Evolutionary conservation across 345 rosid genomes (phyloP), one percentile per base, ranked within the genome.

Genomic region (Lepidium africanum): DNA sequence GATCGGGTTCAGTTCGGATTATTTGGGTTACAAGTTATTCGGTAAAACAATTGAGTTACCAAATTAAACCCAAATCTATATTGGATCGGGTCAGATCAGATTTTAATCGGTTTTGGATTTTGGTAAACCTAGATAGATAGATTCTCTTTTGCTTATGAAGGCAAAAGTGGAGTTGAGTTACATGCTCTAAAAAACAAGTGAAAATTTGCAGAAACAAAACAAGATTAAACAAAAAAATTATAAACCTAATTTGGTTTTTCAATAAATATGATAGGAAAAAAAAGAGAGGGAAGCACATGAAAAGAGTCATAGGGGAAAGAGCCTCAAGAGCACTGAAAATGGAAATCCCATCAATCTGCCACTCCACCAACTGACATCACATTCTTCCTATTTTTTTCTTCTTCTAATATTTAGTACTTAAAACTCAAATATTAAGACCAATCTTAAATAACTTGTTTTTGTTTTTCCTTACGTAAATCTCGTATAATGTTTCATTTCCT

Each of bases 301-400:
- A 30, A n/a, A 30, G 33, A 67, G 37, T 16, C 63, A 66, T 74
- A 37, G 77, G 77, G 57, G 68, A 51, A 52, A 43, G 77, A 73
- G 77, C 77, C 77, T 42, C 45, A 65, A 37, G 51, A 59, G 63
- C 50, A 52, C 69, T 53, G 73, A 52, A 66, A 67, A 74, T 66
- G 73, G 52, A 66, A 67, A 74, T 66, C 73, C 68, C 77, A 74
- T 53, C 55, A 56, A 39, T 59, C 77, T 73, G 77, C 62, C 56
- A 59, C 67, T 59, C 77, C 72, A 73, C 73, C 73, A 50, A 66
- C 77, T 73, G 69, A 67, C 77, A 74, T 45, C 77, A 74, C 63
- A 60, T 67, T 74, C 27, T 66, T 35, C 67, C 61, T 42, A 23
- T 65, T 65, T 57, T 40, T 12, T 55, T 41, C 13, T 42, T 51